Percentiles rank a stretch among this genome's conserved stretches.
Evolutionary conservation across 768 basidiomycete species (phyloP).

Genomic region (Xerocomus potaroensis): DNA sequence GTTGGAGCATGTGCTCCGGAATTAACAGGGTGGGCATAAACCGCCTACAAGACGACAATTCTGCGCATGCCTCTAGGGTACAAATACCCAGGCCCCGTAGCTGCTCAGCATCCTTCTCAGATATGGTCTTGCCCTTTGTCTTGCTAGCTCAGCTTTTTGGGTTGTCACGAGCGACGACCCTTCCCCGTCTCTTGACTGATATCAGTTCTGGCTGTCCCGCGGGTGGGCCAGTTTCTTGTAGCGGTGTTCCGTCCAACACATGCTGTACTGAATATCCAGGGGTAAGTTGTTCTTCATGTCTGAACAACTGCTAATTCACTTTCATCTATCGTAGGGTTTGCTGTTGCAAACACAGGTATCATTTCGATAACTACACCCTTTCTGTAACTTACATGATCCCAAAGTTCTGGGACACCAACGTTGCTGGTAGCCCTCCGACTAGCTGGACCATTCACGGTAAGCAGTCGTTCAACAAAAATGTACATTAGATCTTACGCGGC

Average conservation of each 20-base stretch:
- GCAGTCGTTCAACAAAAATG: conserved; percentile 11
- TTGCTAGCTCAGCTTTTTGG: conserved; percentile 19
- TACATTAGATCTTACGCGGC: conserved; percentile 1
- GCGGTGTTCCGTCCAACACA: conserved; percentile 37
- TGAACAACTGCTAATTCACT: neutral
- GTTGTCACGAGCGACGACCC: conserved; percentile 9
- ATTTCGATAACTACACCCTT: neutral
- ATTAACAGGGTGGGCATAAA: neutral
- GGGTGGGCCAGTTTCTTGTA: conserved; percentile 49
- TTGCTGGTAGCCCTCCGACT: conserved; percentile 55
- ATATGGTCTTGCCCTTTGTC: conserved; percentile 16
- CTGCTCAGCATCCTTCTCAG: neutral
- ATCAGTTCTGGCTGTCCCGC: conserved; percentile 53
- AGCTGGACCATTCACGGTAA: conserved; percentile 76
- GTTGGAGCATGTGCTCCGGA: neutral
- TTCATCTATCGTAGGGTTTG: conserved; percentile 42
- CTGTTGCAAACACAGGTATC: conserved; percentile 52
- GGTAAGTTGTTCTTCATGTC: conserved; percentile 39
- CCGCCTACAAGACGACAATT: neutral
- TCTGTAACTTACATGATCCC: conserved; percentile 2
- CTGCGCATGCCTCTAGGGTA: neutral
- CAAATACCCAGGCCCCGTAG: conserved; percentile 13
- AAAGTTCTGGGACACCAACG: conserved; percentile 72
- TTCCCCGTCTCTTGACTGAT: conserved; percentile 29
- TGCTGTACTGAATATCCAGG: conserved; percentile 70